A percentile compares a stretch with the other conserved stretches of the same genome.
Conservation (phyloP, 176 grass and related monocot species). For the Eremochloa ophiuroides region DNA sequence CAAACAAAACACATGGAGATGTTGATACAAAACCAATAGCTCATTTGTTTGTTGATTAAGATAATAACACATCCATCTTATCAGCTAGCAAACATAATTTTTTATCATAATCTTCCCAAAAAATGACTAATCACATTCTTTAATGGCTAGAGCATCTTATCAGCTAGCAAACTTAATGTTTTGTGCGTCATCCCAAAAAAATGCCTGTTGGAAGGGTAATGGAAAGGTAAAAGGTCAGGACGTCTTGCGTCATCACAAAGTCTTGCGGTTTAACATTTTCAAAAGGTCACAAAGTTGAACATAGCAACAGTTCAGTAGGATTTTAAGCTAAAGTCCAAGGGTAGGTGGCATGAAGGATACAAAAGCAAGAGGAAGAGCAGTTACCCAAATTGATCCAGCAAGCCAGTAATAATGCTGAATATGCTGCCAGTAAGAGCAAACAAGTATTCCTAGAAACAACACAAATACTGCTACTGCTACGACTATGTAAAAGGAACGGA, state of each 20-base stretch:
- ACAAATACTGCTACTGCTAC: not conserved
- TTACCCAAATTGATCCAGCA: conserved; percentile 13
- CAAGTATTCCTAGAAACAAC: conserved; percentile 8
- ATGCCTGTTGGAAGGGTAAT: not conserved
- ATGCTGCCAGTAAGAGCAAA: conserved; percentile 11
- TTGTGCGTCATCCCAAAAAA: not conserved
- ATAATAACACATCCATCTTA: not conserved
- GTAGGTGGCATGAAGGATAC: not conserved
- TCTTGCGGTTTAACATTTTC: not conserved
- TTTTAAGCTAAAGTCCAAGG: not conserved
- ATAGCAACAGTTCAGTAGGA: not conserved
- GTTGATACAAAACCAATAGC: not conserved
- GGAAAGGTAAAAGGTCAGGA: not conserved
- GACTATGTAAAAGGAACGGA: not conserved
- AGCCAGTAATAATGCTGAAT: conserved; percentile 21
- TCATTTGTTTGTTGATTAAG: not conserved
- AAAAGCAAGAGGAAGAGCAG: not conserved
- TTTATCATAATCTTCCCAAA: not conserved
- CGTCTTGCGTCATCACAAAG: not conserved
- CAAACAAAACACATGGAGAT: not conserved
- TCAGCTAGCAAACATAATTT: not conserved
- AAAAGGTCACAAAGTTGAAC: not conserved
- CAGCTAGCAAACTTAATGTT: not conserved
- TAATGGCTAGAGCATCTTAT: not conserved
- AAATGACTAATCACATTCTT: not conserved